phyloP scores from a whole-genome alignment of 306 rosid genomes.

The Luffa aegyptiaca region DNA sequence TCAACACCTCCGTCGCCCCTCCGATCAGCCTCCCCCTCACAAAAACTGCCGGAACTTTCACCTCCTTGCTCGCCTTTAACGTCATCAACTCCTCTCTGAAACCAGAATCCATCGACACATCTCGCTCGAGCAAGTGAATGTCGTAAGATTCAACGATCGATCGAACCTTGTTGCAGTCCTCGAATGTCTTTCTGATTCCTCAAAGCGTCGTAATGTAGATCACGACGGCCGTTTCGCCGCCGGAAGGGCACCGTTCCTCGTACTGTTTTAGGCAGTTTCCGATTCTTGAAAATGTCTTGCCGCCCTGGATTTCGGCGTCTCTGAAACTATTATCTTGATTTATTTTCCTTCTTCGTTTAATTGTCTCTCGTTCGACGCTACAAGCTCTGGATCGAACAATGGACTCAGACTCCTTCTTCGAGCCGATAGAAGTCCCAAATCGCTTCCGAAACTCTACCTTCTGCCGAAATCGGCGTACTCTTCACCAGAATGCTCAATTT shows the following conservation, averaged over 20 bases:
- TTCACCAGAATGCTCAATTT: conserved; percentile 32
- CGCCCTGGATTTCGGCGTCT: conserved; percentile 33
- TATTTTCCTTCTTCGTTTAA: conserved; percentile 60
- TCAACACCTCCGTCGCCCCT: conserved; percentile 58
- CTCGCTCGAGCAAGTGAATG: conserved; percentile 53
- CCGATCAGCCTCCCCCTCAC: conserved; percentile 76
- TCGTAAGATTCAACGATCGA: conserved; percentile 50
- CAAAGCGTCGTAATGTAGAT: conserved; percentile 76
- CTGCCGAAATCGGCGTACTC: conserved; percentile 38
- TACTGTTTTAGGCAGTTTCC: conserved; percentile 26
- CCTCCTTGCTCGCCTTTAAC: conserved; percentile 47
- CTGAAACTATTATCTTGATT: conserved; percentile 66
- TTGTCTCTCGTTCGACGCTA: conserved; percentile 61
- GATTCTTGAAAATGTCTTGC: conserved; percentile 19
- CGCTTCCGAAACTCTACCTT: conserved; percentile 45
- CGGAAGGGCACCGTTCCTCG: conserved; percentile 52
- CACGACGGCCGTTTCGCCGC: conserved; percentile 58
- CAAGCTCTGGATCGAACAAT: conserved; percentile 72
- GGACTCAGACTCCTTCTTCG: conserved; percentile 43
- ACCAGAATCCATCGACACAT: conserved; percentile 89
- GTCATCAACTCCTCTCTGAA: conserved; percentile 67
- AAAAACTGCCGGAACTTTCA: conserved; percentile 67
- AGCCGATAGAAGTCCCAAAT: conserved; percentile 8
- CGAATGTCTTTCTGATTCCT: conserved; percentile 87
- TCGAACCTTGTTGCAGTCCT: conserved; percentile 73